A percentile compares a stretch with the other conserved stretches of the same genome.
Evolutionary conservation across 306 rosid genomes (phyloP).

Genomic region (Castanopsis chinensis): DNA sequence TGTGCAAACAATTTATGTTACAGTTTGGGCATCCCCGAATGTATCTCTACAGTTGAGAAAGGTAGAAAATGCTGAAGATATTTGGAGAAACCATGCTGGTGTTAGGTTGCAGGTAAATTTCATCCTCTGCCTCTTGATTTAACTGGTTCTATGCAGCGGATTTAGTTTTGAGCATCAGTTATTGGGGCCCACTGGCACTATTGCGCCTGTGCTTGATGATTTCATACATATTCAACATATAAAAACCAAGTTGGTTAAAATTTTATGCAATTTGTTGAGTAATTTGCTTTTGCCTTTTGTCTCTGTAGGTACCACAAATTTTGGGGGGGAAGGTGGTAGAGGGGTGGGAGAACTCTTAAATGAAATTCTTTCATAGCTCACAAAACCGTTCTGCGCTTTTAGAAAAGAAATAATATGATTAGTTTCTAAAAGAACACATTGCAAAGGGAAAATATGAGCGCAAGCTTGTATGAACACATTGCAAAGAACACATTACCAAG

Average conservation of each 20-base stretch:
- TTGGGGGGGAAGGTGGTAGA: no score
- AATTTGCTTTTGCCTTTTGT: background rate
- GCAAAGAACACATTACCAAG: no score
- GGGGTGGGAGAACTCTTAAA: background rate
- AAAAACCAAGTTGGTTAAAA: background rate
- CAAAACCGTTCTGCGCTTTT: background rate
- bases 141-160: background rate
- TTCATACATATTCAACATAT: background rate
- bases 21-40: conserved; percentile 86
- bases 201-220: background rate
- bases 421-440: background rate
- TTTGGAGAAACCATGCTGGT: conserved; percentile 81
- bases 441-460: background rate
- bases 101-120: conserved; percentile 70
- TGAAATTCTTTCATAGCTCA: background rate
- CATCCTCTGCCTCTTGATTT: background rate
- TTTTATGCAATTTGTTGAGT: background rate
- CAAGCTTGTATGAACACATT: background rate
- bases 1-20: conserved; percentile 73
- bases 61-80: conserved; percentile 85
- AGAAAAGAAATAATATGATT: background rate
- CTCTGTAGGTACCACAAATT: background rate
- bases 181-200: background rate
- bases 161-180: background rate
- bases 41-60: conserved; percentile 87